Evolutionary conservation across 2,329 filamentous ascomycete genomes (phyloP).

Genomic region (Amylocarpus encephaloides): DNA sequence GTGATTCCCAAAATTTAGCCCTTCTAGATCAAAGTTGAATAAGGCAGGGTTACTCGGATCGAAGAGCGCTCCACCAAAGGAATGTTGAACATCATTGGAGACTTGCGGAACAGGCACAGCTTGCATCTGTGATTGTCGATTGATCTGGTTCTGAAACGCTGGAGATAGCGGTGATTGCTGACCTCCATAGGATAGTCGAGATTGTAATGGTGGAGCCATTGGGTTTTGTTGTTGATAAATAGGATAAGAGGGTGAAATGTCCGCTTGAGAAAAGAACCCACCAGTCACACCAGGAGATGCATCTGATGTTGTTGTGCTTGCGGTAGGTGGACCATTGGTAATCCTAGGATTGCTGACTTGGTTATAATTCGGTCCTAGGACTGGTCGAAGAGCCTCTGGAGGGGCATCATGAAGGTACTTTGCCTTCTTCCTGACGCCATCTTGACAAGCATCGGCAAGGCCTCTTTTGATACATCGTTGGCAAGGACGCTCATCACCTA

Average conservation of each 20-base stretch:
- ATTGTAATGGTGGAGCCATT: slow-evolving; percentile 47
- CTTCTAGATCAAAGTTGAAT: slow-evolving; percentile 94
- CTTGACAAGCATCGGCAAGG: slow-evolving; percentile 84
- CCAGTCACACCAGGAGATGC: slow-evolving; percentile 23
- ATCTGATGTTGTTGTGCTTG: slow-evolving; percentile 25
- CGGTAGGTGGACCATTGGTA: slow-evolving; percentile 26
- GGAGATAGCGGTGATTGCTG: slow-evolving; percentile 72
- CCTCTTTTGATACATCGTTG: slow-evolving; percentile 90
- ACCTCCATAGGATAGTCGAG: slow-evolving; percentile 50
- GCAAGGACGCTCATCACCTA: slow-evolving; percentile 93
- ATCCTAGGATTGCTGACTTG: slow-evolving; percentile 43
- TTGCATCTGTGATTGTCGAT: slow-evolving; percentile 42
- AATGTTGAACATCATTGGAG: slow-evolving; percentile 39
- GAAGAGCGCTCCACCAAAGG: slow-evolving; percentile 59
- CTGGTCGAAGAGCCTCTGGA: slow-evolving; percentile 80
- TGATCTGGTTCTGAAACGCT: slow-evolving; percentile 53
- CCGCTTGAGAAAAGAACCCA: slow-evolving; percentile 30
- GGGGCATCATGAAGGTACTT: slow-evolving; percentile 98
- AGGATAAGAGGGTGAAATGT: slow-evolving; percentile 27
- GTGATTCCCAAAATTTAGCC: slow-evolving; percentile 90
- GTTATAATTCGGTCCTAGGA: slow-evolving; percentile 66
- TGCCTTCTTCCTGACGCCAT: slow-evolving; percentile 96
- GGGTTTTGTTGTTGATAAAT: slow-evolving; percentile 39
- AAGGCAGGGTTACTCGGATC: slow-evolving; percentile 87
- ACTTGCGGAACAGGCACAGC: slow-evolving; percentile 35